Base-by-base conservation (phyloP, 371 early-diverging fungal species). In the Encephalitozoon romaleae region DNA sequence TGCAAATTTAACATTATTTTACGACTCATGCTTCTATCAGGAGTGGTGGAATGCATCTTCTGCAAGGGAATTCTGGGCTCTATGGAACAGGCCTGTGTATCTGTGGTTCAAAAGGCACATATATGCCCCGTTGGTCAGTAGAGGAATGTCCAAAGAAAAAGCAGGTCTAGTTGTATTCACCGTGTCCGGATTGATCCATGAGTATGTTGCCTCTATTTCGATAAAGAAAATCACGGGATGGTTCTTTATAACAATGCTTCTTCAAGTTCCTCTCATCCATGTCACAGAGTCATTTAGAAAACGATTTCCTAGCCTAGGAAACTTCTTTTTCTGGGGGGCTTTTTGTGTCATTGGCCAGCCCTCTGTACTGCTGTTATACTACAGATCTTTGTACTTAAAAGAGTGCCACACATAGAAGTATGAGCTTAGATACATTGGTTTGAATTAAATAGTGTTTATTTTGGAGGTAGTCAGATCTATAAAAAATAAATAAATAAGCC, bases 21-120 rank as follows among this genome's bases (percentile, higher is more conserved):
- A 94, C n/a, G 95, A 97, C 81, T 89, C 93, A 51, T 89, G 90
- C 77, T 95, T 95, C 86, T 96, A 95, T 86, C 93, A 92, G 71
- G 93, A 94, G 83, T 96, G 95, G 95, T 97, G 96, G 96, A 96
- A 97, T 84, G 86, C 88, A n/a, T 83, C 88, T n/a, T 89, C 90
- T 0, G 92, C 90, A 76, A 93, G 91, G 74, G 94, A 94, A 82
- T 97, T 92, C 86, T 92, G 94, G 51, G 89, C 93, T 59, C 91
- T 93, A 79, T 97, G 98, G 98, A 97, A 97, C 86, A 91, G 89
- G 73, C 94, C 93, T 1, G 98, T 95, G 28, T 93, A 97, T 81
- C 88, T 91, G 47, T 95, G 94, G 86, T 85, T 95, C 39, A 88
- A 93, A 38, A 89, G 93, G 63, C 94, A 95, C 83, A 89, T 94